phyloP scores from a whole-genome alignment of 2,329 filamentous ascomycete species.

The Periconia macrospinosa region DNA sequence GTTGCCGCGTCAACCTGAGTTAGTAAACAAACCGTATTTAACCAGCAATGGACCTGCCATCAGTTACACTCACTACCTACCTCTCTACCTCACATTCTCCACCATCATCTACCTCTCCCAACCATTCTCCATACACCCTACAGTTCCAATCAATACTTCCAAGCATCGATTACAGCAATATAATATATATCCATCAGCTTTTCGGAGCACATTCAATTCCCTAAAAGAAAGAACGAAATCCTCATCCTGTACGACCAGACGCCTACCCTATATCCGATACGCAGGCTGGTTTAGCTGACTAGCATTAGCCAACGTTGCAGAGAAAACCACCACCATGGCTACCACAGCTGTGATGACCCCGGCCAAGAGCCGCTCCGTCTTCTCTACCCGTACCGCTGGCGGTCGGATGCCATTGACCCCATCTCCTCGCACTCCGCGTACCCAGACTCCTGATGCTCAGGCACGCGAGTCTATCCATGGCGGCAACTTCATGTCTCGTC shows the following conservation, averaged over 20 bases:
- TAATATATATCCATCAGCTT: slow-evolving; percentile 40
- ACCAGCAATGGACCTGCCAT: slow-evolving; percentile 26
- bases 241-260: slow-evolving; percentile 29
- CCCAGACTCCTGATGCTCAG: slow-evolving; percentile 51
- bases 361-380: slow-evolving; percentile 91
- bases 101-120: slow-evolving; percentile 3
- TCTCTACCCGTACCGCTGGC: slow-evolving; percentile 89
- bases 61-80: slow-evolving; percentile 10
- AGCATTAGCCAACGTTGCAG: slow-evolving; percentile 12
- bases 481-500: slow-evolving; percentile 75
- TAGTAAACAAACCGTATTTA: slow-evolving; percentile 42
- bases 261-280: not conserved
- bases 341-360: slow-evolving; percentile 83
- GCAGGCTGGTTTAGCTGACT: slow-evolving; percentile 20
- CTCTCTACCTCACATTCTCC: slow-evolving; percentile 17
- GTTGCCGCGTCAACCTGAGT: slow-evolving; percentile 33
- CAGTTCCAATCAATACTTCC: slow-evolving; percentile 41
- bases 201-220: slow-evolving; percentile 24
- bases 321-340: slow-evolving; percentile 66
- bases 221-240: not conserved
- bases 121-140: slow-evolving; percentile 10
- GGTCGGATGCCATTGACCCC: slow-evolving; percentile 93
- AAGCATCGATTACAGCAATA: slow-evolving; percentile 44
- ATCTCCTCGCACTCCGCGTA: slow-evolving; percentile 69
- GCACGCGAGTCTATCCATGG: slow-evolving; percentile 69